phyloP scores from a whole-genome alignment of 2,329 filamentous ascomycete genomes.

The Epichloe scottii region DNA sequence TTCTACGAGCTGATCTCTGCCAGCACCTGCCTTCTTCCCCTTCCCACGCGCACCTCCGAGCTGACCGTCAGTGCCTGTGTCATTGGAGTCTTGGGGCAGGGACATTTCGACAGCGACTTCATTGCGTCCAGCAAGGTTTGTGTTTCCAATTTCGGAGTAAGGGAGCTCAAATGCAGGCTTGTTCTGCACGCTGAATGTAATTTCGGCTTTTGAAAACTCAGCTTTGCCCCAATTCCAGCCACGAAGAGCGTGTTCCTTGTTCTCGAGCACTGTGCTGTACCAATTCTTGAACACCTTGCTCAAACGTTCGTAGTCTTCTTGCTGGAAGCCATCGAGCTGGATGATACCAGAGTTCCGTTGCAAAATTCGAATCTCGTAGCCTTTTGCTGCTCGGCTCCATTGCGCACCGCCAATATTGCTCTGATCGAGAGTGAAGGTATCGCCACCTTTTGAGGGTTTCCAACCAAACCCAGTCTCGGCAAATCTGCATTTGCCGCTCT shows the following conservation, averaged over 20 bases:
- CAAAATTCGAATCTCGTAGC: slow-evolving; percentile 86
- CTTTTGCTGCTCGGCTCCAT: slow-evolving; percentile 88
- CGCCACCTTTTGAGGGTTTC: slow-evolving; percentile 78
- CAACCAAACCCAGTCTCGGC: slow-evolving; percentile 90
- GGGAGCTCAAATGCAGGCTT: slow-evolving; percentile 92
- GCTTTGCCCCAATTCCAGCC: slow-evolving; percentile 99
- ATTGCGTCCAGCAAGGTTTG: slow-evolving; percentile 92
- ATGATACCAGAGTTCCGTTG: slow-evolving; percentile 75
- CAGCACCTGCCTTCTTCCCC: slow-evolving; percentile 81
- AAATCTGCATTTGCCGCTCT: slow-evolving; percentile 85
- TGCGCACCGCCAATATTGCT: slow-evolving; percentile 76
- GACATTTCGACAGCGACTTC: slow-evolving; percentile 95
- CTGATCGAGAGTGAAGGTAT: slow-evolving; percentile 87
- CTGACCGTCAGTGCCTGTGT: slow-evolving; percentile 60
- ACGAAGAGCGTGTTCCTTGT: slow-evolving; percentile 83
- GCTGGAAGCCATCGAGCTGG: slow-evolving; percentile 88
- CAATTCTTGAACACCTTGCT: slow-evolving; percentile 93
- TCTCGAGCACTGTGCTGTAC: slow-evolving; percentile 89
- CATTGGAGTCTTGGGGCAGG: slow-evolving; percentile 56
- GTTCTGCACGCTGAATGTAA: slow-evolving; percentile 95
- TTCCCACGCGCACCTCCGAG: slow-evolving; percentile 61
- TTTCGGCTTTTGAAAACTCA: slow-evolving; percentile 89
- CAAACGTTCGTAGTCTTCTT: slow-evolving; percentile 87
- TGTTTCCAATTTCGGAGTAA: slow-evolving; percentile 95
- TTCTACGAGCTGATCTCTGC: slow-evolving; percentile 86